Base-by-base conservation (phyloP, 345 rosid genomes). In the Sapria himalayana region DNA sequence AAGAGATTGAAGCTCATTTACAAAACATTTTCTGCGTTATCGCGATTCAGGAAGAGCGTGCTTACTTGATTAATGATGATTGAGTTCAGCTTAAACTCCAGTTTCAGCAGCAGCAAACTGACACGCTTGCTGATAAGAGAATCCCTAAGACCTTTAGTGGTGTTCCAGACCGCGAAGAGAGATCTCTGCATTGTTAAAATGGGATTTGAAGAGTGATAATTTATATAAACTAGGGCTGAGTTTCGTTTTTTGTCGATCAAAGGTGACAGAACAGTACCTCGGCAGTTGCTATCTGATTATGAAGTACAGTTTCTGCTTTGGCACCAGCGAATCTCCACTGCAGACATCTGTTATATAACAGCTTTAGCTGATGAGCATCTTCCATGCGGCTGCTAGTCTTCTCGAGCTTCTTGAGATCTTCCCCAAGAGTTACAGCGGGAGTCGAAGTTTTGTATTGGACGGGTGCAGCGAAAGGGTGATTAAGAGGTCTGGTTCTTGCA, bases 261-360 rank as follows among this genome's bases (percentile, higher is more conserved):
- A 38, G 14, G 39, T 15, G 33, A 18, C 44, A 43, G 44, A 45
- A 48, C 25, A 37, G 25, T 70, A 91, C 99, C 96, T 84, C 92
- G 15, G 79, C 75, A n/a, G 45, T 73, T 48, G 57, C 50, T 64
- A 74, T 69, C 64, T 84, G 81, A 46, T 56, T 50, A 49, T 59
- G 69, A 59, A 80, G 66, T 29, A 66, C 89, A 67, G 70, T 65
- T 43, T 75, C 92, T 35, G 74, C 69, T 39, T 61, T 50, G 22
- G 93, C 81, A 74, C 73, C 77, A 41, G 84, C 70, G 54, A 84
- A 84, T 53, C 86, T 61, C 99, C 99, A 91, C 52, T 91, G 99
- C 63, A 84, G 49, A 57, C 49, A 64, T 65, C 93, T 69, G 46
- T 84, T 91, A 55, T 91, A 55, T 37, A 91, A 71, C 50, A 80